Base-by-base conservation (phyloP, 2,329 filamentous ascomycete genomes). In the Blastomyces emzantsi region DNA sequence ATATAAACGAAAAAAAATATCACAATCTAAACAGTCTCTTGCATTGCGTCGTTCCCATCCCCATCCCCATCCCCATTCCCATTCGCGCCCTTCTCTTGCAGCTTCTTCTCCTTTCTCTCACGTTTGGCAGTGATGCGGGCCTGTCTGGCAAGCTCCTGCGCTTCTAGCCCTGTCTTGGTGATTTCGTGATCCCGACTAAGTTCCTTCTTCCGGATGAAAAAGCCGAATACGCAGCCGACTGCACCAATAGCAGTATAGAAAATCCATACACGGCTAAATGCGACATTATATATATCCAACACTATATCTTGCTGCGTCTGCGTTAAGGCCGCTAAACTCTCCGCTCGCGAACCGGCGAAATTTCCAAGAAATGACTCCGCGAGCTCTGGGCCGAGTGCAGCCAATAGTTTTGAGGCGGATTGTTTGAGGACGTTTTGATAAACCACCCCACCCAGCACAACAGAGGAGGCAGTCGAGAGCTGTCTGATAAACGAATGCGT, bases 401-500 rank as follows among this genome's bases (percentile, higher is more conserved):
- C 54, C 15, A 54, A 17, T 17, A 67, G 47, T 9, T 62, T 64
- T 4, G 61, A 33, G 6, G 61, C 64, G 13, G 62, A 65, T 25
- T 66, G 63, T 25, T 68, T 64, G 71, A 76, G 73, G 56, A 69
- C 69, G 62, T 78, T 77, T 61, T 77, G 75, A 63, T 77, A 78
- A 61, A 82, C 74, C 58, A 82, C 80, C 6, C 79, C 82, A 62
- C 84, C 85, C 39, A 86, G 73, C 30, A 87, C 85, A 64, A 87
- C 79, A 11, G 83, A 83, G 30, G 86, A 78, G 52, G 83, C 78
- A 0, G 82, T 82, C 3, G 82, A 80, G 45, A 87, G 75, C 69
- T 85, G 83, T 33, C 85, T 81, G 51, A 85, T 73, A 70, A 88
- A 88, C 13, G 79, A 77, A 70, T 86, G 86, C 2, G 84, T 85